Base-by-base conservation (phyloP, 129 eudicot species). In the Centella asiatica region DNA sequence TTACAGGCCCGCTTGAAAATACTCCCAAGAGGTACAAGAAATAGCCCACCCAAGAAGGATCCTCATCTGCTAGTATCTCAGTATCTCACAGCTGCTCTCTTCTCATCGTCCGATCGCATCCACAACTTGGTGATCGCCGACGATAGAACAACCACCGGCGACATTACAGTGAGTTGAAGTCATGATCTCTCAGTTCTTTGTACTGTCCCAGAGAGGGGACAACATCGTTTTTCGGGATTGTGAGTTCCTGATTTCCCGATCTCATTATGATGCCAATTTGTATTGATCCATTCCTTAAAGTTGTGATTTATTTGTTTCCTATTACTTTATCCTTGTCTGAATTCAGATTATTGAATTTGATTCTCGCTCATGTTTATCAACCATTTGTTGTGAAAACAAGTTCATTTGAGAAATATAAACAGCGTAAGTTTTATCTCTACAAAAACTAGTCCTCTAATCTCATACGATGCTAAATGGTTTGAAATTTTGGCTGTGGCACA, bases 161-260 rank as follows among this genome's bases (percentile, higher is more conserved):
- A 32, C 57, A 51, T 1, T 24, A 9, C 29, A 2, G 13, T 6
- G 22, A 28, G 17, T 50, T 34, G 47, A 27, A 28, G 27, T 44
- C 64, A 84, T 88, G 94, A 88, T 88, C 72, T 90, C 97, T 36
- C 97, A 90, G 77, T 86, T 90, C 74, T 90, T 90, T 64, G 95
- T 90, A 34, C 79, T 90, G 36, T 86, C 97, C n/a, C 97, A 89
- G 74, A 74, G 93, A 77, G 95, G 97, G 74, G 95, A 90, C 40
- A 86, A 86, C 68, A 86, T 86, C 65, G 95, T 86, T 20, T 89
- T 90, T 60, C 95, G 95, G 14, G 95, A 83, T 68, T 83, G 95
- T 89, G 42, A 71, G 86, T 64, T 46, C 66, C 4, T 22, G 4
- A 4, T 17, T 8, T 28, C 22, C 8, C 31, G 23, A 31, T 20